These are phyloP conservation scores for Pseudopyricularia cyperi DNA, from an alignment of 2,329 filamentous ascomycete genomes.

Conservation along the genomic window DNA sequence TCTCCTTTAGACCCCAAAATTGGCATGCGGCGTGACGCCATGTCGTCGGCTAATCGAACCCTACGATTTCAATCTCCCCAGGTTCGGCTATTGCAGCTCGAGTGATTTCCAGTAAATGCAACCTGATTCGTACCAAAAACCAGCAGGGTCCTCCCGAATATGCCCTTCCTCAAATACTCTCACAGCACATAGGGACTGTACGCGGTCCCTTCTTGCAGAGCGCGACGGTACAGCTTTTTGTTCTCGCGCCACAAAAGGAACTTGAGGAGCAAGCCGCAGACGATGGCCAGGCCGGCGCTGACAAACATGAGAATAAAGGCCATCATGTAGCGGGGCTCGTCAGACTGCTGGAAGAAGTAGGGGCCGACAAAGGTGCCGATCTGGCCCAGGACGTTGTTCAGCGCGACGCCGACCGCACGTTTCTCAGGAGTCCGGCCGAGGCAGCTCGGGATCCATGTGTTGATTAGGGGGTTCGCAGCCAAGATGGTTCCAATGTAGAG, in stretches of 20 bases:
- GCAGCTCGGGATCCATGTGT: neutral
- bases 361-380: neutral
- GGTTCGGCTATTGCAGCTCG: too few relatives aligned
- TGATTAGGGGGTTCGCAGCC: neutral
- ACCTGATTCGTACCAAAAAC: too few relatives aligned
- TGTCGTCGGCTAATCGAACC: too few relatives aligned
- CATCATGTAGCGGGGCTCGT: neutral
- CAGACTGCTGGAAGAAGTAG: neutral
- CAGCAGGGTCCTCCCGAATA: too few relatives aligned
- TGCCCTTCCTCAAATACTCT: too few relatives aligned
- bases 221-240: neutral
- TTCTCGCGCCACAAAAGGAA: neutral
- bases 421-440: slow-evolving; percentile 1
- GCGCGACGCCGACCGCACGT: neutral
- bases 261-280: neutral
- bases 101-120: too few relatives aligned
- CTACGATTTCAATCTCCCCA: too few relatives aligned
- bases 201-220: neutral
- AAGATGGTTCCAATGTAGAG: neutral
- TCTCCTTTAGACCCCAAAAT: too few relatives aligned
- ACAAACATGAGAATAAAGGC: neutral
- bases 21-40: too few relatives aligned
- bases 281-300: neutral
- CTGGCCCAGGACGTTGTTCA: neutral
- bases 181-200: neutral